Evolutionary conservation across 805 yeast species (phyloP).

Genomic region (Metschnikowia hibisci): DNA sequence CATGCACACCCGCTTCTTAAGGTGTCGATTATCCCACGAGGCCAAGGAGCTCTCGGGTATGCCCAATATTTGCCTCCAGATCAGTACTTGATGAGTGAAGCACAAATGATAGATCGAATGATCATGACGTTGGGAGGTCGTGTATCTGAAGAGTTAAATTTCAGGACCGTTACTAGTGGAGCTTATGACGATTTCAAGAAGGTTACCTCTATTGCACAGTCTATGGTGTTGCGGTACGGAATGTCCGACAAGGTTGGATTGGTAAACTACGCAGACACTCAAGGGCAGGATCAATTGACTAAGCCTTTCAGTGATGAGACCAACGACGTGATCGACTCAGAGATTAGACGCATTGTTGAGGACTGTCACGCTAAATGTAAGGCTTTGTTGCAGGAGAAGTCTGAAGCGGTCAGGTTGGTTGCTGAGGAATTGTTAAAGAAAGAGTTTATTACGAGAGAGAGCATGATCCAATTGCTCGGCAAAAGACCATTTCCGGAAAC

Average conservation of each 20-base stretch:
- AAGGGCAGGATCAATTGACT: conserved; percentile 49
- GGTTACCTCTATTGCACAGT: conserved; percentile 82
- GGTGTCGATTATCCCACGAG: conserved; percentile 93
- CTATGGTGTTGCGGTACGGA: conserved; percentile 85
- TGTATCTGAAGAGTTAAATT: conserved; percentile 86
- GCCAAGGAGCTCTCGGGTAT: conserved; percentile 93
- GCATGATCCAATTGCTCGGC: conserved; percentile 85
- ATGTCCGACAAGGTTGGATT: conserved; percentile 82
- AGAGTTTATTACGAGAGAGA: conserved; percentile 91
- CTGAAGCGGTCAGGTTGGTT: conserved; percentile 74
- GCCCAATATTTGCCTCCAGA: conserved; percentile 94
- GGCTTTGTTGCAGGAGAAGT: conserved; percentile 57
- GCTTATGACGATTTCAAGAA: conserved; percentile 92
- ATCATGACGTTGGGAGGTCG: conserved; percentile 94
- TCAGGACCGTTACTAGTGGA: conserved; percentile 83
- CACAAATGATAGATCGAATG: conserved; percentile 79
- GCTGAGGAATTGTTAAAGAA: conserved; percentile 83
- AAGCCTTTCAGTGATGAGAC: conserved; percentile 72
- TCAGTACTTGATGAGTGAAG: conserved; percentile 69
- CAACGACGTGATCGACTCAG: conserved; percentile 61
- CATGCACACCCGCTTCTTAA: conserved; percentile 88
- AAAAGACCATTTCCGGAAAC: conserved; percentile 88
- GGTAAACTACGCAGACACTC: conserved; percentile 46
- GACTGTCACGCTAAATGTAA: conserved; percentile 63
- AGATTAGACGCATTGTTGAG: conserved; percentile 61